Percentiles rank a stretch among this genome's conserved stretches.
Conservation (phyloP, 768 basidiomycete genomes). For the Omphalotus guepiniiformis region DNA sequence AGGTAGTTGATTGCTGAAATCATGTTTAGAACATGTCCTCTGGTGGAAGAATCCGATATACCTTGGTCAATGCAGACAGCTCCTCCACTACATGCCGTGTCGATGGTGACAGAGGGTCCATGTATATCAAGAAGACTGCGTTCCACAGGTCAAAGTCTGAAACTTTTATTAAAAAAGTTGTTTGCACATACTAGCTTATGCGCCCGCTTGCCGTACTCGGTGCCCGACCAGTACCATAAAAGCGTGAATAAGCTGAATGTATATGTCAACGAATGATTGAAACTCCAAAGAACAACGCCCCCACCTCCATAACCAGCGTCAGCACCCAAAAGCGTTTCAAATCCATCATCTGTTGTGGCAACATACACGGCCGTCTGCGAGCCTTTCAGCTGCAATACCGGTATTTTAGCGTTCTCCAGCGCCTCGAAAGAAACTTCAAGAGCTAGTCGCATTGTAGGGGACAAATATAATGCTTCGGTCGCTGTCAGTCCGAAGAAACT, state of each 20-base stretch:
- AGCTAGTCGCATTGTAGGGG: constrained; percentile 26
- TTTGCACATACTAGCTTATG: constrained; percentile 35
- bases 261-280: background rate
- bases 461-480: constrained; percentile 28
- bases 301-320: background rate
- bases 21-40: too few species aligned
- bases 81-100: constrained; percentile 14
- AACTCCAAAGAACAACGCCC: too few species aligned
- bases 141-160: background rate
- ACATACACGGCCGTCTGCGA: constrained; percentile 29
- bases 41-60: background rate
- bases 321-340: background rate
- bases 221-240: constrained; percentile 29
- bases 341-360: constrained; percentile 29
- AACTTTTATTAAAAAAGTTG: too few species aligned
- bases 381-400: constrained; percentile 28
- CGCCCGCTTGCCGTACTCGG: constrained; percentile 30
- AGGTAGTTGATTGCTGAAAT: background rate
- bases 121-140: constrained; percentile 10
- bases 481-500: constrained; percentile 32
- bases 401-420: constrained; percentile 32
- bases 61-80: constrained; percentile 12
- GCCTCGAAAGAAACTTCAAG: constrained; percentile 33
- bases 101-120: constrained; percentile 13
- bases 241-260: constrained; percentile 28